Conservation (phyloP, 306 rosid genomes). For the Inga oerstediana region DNA sequence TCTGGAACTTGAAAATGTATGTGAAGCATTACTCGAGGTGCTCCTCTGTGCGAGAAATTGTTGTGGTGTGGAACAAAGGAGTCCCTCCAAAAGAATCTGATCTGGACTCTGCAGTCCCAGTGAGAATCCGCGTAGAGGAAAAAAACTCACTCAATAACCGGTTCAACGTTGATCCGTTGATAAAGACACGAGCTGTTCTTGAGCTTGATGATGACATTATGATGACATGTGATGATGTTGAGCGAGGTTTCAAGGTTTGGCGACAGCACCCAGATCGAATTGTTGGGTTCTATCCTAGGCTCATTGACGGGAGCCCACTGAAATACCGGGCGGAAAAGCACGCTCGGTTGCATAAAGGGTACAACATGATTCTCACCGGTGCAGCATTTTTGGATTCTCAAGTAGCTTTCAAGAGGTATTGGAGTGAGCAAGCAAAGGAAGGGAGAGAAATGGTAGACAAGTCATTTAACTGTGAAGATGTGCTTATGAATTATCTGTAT, state of each 20-base stretch:
- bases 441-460: slow-evolving; percentile 82
- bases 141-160: slow-evolving; percentile 86
- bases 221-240: slow-evolving; percentile 97
- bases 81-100: slow-evolving; percentile 71
- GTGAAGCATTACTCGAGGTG: slow-evolving; percentile 93
- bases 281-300: slow-evolving; percentile 96
- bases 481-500: slow-evolving; percentile 82
- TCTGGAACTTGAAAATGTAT: slow-evolving; percentile 94
- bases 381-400: slow-evolving; percentile 88
- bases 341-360: slow-evolving; percentile 77
- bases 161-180: slow-evolving; percentile 70
- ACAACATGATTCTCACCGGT: slow-evolving; percentile 97
- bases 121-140: slow-evolving; percentile 78
- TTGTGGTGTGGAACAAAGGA: slow-evolving; percentile 99
- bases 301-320: slow-evolving; percentile 66
- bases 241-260: slow-evolving; percentile 93
- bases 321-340: slow-evolving; percentile 78
- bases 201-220: slow-evolving; percentile 99
- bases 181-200: slow-evolving; percentile 90
- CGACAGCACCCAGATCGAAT: slow-evolving; percentile 89
- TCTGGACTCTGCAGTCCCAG: slow-evolving; percentile 88
- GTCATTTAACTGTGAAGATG: slow-evolving; percentile 86
- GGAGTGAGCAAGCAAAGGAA: slow-evolving; percentile 71
- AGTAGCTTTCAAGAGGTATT: slow-evolving; percentile 77
- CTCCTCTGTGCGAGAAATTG: slow-evolving; percentile 89